These are phyloP conservation scores for Pythium folliculosum DNA, from an alignment of 352 stramenopile species.

Conservation along the genomic window DNA sequence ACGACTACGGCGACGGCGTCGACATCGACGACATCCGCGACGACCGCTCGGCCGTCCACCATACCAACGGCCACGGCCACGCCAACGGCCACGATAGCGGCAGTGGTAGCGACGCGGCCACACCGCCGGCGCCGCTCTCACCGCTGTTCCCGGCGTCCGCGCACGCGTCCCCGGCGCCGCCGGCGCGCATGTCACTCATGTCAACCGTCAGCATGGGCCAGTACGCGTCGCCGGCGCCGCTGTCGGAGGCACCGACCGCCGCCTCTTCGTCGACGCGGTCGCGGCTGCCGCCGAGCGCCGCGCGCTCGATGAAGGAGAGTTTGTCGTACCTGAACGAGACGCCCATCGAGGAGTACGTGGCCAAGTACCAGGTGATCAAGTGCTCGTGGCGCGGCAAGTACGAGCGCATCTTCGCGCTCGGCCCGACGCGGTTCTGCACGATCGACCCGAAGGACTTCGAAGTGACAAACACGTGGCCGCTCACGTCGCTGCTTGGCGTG, in stretches of 20 bases:
- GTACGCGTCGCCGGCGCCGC: not conserved
- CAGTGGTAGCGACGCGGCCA: not conserved
- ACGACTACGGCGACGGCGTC: slow-evolving; percentile 27
- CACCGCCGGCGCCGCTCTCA: slow-evolving; percentile 17
- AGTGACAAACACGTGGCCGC: slow-evolving; percentile 86
- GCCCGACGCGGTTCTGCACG: slow-evolving; percentile 79
- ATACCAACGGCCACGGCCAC: not conserved
- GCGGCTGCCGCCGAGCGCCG: slow-evolving; percentile 7
- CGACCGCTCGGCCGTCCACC: slow-evolving; percentile 5
- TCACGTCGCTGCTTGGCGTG: slow-evolving; percentile 55
- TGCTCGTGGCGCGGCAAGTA: slow-evolving; percentile 86
- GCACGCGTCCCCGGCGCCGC: not conserved
- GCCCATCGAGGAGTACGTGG: slow-evolving; percentile 79
- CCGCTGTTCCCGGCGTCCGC: slow-evolving; percentile 18
- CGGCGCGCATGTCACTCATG: slow-evolving; percentile 13
- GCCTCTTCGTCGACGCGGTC: slow-evolving; percentile 24
- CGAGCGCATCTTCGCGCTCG: slow-evolving; percentile 82
- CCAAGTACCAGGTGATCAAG: slow-evolving; percentile 87
- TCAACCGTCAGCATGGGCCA: slow-evolving; percentile 9
- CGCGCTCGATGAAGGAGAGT: slow-evolving; percentile 27
- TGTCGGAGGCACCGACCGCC: slow-evolving; percentile 4
- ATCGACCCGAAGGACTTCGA: slow-evolving; percentile 88
- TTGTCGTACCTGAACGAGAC: slow-evolving; percentile 44
- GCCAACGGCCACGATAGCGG: not conserved
- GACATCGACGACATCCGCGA: slow-evolving; percentile 32